phyloP scores from a whole-genome alignment of 2,329 filamentous ascomycete genomes.

The Colletotrichum sp. region DNA sequence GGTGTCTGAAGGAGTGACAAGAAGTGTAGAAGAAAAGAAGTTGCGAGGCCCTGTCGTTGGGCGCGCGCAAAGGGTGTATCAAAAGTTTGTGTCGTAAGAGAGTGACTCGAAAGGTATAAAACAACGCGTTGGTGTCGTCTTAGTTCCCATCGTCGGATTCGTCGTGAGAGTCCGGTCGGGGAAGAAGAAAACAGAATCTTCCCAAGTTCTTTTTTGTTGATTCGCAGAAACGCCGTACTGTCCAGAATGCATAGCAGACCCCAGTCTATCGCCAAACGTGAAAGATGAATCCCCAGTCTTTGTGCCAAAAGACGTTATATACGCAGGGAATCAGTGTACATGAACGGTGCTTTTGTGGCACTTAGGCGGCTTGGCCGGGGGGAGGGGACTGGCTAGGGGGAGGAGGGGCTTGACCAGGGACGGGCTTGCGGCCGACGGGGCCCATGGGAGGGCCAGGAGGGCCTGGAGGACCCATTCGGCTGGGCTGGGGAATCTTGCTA shows the following conservation, averaged over 20 bases:
- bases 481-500: constrained; percentile 42
- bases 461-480: constrained; percentile 42
- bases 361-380: constrained; percentile 40
- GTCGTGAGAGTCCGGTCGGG: constrained; percentile 5
- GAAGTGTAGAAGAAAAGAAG: constrained; percentile 31
- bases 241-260: constrained; percentile 22
- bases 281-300: constrained; percentile 21
- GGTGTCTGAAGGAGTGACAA: constrained; percentile 34
- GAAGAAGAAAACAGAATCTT: neutral
- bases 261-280: constrained; percentile 21
- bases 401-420: constrained; percentile 45
- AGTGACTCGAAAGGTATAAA: constrained; percentile 23
- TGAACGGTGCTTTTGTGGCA: neutral
- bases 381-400: neutral
- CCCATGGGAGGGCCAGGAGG: constrained; percentile 34
- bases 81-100: constrained; percentile 23
- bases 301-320: constrained; percentile 15
- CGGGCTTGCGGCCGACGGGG: constrained; percentile 58
- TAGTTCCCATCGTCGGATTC: constrained; percentile 12
- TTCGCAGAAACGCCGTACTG: constrained; percentile 24
- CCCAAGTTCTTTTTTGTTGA: constrained; percentile 5
- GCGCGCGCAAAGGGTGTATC: constrained; percentile 24
- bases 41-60: neutral
- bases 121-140: constrained; percentile 7
- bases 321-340: constrained; percentile 7